Evolutionary conservation across 768 basidiomycete genomes (phyloP).

Genomic region (Tremella mesenterica): DNA sequence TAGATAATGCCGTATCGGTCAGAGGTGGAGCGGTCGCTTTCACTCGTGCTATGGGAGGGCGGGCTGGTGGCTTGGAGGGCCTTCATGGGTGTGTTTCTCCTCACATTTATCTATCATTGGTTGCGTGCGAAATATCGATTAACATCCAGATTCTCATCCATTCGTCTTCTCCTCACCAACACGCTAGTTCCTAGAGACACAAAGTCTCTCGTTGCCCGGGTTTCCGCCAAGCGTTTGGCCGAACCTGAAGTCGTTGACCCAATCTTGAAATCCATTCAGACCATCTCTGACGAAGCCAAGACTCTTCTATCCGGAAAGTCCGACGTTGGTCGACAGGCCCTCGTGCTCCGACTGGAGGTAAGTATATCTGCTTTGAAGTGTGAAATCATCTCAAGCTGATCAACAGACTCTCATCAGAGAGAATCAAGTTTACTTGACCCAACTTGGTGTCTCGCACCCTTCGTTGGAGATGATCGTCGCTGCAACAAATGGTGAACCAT

Average conservation of each 20-base stretch:
- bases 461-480: slow-evolving; percentile 69
- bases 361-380: slow-evolving; percentile 39
- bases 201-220: slow-evolving; percentile 85
- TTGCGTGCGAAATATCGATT: slow-evolving; percentile 3
- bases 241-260: slow-evolving; percentile 79
- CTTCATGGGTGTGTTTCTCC: slow-evolving; percentile 64
- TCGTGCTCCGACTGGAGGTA: slow-evolving; percentile 64
- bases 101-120: background rate
- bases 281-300: slow-evolving; percentile 72
- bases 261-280: slow-evolving; percentile 71
- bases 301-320: slow-evolving; percentile 62
- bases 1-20: slow-evolving; percentile 89
- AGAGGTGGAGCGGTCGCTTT: slow-evolving; percentile 89
- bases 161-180: slow-evolving; percentile 83
- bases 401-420: slow-evolving; percentile 67
- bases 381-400: background rate
- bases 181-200: slow-evolving; percentile 90
- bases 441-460: slow-evolving; percentile 85
- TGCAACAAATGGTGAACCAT: slow-evolving; percentile 51
- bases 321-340: slow-evolving; percentile 55
- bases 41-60: slow-evolving; percentile 65
- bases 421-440: slow-evolving; percentile 76
- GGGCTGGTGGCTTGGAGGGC: slow-evolving; percentile 69
- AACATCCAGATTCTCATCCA: slow-evolving; percentile 67
- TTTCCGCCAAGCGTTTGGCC: slow-evolving; percentile 50